Percentiles rank a stretch among this genome's conserved stretches.
Evolutionary conservation across 2,329 filamentous ascomycete genomes (phyloP).

Genomic region (Aspergillus pseudoterreus): DNA sequence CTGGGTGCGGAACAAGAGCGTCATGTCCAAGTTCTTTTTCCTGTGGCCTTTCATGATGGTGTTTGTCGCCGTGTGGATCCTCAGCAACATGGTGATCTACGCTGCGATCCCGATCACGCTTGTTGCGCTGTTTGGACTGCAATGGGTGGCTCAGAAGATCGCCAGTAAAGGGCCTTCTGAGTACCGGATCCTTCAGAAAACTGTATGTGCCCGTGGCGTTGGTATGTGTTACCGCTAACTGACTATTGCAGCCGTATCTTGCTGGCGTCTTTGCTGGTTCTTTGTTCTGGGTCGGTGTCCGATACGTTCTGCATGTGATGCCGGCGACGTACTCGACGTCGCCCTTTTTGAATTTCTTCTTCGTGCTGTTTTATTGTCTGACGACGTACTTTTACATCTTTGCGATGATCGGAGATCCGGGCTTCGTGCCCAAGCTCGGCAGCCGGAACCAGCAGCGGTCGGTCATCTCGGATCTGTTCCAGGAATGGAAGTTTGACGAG

Average conservation of each 20-base stretch:
- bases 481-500: conserved; percentile 86
- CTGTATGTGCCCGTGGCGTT: conserved; percentile 51
- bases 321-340: conserved; percentile 64
- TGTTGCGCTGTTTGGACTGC: conserved; percentile 61
- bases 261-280: conserved; percentile 89
- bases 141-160: conserved; percentile 73
- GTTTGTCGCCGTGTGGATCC: conserved; percentile 64
- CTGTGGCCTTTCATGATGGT: conserved; percentile 80
- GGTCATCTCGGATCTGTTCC: conserved; percentile 81
- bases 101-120: conserved; percentile 70
- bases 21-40: conserved; percentile 84
- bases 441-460: conserved; percentile 87
- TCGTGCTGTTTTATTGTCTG: conserved; percentile 60
- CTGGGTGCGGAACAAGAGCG: conserved; percentile 69
- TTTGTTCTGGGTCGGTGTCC: conserved; percentile 72
- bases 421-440: conserved; percentile 85
- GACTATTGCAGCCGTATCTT: conserved; percentile 68
- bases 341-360: conserved; percentile 74
- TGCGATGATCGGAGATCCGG: conserved; percentile 84
- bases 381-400: conserved; percentile 83
- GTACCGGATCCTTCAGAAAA: conserved; percentile 86
- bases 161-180: conserved; percentile 79
- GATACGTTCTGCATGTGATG: conserved; percentile 72
- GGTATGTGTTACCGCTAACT: background rate
- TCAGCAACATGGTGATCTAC: conserved; percentile 71